phyloP scores from a whole-genome alignment of 192 early-diverging fungal species.

The Phycomyces blakesleeanus region DNA sequence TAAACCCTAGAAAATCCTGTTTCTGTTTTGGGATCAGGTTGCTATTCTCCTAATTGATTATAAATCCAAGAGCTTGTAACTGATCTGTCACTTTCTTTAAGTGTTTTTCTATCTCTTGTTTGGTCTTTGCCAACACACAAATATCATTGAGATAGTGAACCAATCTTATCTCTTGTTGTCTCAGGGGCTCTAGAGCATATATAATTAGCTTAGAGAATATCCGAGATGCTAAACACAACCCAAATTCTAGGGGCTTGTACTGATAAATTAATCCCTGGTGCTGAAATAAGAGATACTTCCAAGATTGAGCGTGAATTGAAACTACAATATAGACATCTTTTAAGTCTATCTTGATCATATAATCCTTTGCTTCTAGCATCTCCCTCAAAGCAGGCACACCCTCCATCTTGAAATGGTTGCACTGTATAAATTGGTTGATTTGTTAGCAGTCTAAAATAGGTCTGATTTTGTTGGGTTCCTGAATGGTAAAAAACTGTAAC shows the following conservation, averaged over 20 bases:
- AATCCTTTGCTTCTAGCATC: slow-evolving; percentile 12
- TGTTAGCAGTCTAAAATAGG: slow-evolving; percentile 9
- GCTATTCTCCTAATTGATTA: slow-evolving; percentile 9
- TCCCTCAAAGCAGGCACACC: slow-evolving; percentile 15
- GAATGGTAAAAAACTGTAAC: slow-evolving; percentile 5
- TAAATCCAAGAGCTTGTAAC: neutral
- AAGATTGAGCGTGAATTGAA: slow-evolving; percentile 3
- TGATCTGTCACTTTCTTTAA: neutral
- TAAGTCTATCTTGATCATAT: slow-evolving; percentile 14
- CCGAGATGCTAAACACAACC: slow-evolving; percentile 1
- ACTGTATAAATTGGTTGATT: slow-evolving; percentile 7
- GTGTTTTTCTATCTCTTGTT: neutral
- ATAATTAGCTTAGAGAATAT: slow-evolving; percentile 5
- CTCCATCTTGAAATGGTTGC: slow-evolving; percentile 17
- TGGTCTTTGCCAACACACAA: neutral
- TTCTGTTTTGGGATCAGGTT: neutral
- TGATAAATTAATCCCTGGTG: slow-evolving; percentile 4
- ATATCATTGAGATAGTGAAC: slow-evolving; percentile 11
- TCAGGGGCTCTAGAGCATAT: slow-evolving; percentile 7
- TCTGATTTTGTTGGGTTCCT: neutral
- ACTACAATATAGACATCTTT: slow-evolving; percentile 15
- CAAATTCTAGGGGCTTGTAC: slow-evolving; percentile 8
- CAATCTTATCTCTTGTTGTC: slow-evolving; percentile 3
- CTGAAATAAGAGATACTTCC: slow-evolving; percentile 2
- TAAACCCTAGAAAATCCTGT: slow-evolving; percentile 11